Percentiles rank a stretch among this genome's conserved stretches.
Conservation (phyloP, 306 rosid genomes). For the Geum urbanum region DNA sequence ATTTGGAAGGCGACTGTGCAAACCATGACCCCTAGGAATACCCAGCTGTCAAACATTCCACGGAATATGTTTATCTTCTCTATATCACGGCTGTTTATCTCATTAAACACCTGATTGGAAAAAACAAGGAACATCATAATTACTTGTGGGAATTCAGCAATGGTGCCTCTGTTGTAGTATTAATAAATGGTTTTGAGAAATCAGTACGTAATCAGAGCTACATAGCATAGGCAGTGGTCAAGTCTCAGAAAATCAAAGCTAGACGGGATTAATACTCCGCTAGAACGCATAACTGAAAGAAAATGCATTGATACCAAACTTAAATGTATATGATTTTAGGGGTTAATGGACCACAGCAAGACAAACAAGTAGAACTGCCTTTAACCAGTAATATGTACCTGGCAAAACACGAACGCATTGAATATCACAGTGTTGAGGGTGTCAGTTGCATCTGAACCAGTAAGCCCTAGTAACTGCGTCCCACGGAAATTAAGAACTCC, state of each 20-base stretch:
- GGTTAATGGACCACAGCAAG: not conserved
- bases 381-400: slow-evolving; percentile 41
- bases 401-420: slow-evolving; percentile 92
- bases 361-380: not conserved
- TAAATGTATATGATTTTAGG: not conserved
- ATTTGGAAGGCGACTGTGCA: slow-evolving; percentile 62
- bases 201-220: not conserved
- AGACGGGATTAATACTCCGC: not conserved
- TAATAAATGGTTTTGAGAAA: not conserved
- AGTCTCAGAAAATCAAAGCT: not conserved
- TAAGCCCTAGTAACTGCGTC: slow-evolving; percentile 51
- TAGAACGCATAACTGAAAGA: not conserved
- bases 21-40: slow-evolving; percentile 58
- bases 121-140: slow-evolving; percentile 18
- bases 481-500: slow-evolving; percentile 62
- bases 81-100: slow-evolving; percentile 84
- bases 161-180: not conserved
- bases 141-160: not conserved
- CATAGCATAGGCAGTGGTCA: not conserved
- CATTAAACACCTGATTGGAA: slow-evolving; percentile 71
- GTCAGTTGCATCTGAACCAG: slow-evolving; percentile 59
- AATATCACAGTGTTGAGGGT: slow-evolving; percentile 79
- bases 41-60: slow-evolving; percentile 76
- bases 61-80: slow-evolving; percentile 76
- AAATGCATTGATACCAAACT: not conserved